These are phyloP conservation scores for Scheffersomyces coipomensis DNA, from an alignment of 805 yeast genomes.

Conservation along the genomic window DNA sequence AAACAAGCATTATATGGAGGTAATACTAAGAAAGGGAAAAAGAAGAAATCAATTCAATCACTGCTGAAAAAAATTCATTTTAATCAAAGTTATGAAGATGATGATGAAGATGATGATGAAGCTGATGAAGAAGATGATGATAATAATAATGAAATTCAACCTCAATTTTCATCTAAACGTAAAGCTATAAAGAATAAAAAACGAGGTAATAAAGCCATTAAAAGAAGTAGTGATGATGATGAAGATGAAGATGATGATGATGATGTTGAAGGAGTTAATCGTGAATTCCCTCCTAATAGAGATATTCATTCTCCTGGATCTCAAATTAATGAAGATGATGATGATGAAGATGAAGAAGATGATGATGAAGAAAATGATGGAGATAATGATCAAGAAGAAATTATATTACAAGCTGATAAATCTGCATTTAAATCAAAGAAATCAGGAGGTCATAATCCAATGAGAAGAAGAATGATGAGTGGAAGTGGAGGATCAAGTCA, in stretches of 20 bases:
- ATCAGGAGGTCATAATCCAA: conserved; percentile 35
- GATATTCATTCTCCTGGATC: conserved; percentile 33
- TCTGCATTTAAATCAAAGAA: conserved; percentile 88
- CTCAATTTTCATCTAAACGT: no score
- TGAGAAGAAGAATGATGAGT: conserved; percentile 51
- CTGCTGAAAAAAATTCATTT: neutral
- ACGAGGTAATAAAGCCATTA: conserved; percentile 20
- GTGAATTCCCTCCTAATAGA: conserved; percentile 22
- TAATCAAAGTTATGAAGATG: conserved; percentile 24
- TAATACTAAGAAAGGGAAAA: conserved; percentile 9
- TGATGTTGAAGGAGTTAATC: conserved; percentile 9
- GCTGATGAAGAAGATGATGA: conserved; percentile 30
- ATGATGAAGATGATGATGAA: conserved; percentile 39
- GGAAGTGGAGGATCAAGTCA: conserved; percentile 39
- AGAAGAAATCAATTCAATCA: neutral
- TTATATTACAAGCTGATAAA: conserved; percentile 95
- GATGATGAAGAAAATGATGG: conserved; percentile 15
- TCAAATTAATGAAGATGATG: conserved; percentile 25
- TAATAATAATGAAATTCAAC: conserved; percentile 9
- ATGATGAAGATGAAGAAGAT: conserved; percentile 38
- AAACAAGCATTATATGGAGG: conserved; percentile 12
- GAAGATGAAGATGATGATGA: conserved; percentile 22
- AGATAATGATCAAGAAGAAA: conserved; percentile 51
- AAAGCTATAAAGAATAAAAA: no score
- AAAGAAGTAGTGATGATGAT: conserved; percentile 30